Base-by-base conservation (phyloP, 768 basidiomycete genomes). In the Russula vinacea region DNA sequence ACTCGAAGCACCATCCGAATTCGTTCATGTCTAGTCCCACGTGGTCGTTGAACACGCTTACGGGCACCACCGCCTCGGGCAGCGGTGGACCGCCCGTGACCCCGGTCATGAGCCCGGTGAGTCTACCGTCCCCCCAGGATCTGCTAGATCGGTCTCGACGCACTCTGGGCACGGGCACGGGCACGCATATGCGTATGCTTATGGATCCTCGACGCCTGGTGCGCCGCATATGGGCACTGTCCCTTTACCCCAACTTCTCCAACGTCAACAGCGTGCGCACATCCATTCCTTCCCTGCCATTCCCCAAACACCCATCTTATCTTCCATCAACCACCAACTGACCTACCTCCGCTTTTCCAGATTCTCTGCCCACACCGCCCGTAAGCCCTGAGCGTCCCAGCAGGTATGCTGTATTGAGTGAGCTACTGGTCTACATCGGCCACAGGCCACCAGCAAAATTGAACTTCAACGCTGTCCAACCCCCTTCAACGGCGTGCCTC, bases 211-310 rank as follows among this genome's bases (percentile, higher is more conserved):
- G 10, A 67, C 67, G 6, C 67, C 67, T 22, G 67, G 67, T 19
- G 67, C 67, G 35, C 67, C 67, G 44, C 62, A 67, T 26, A 57
- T 67, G 55, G 17, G 33, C 58, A 65, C 67, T 13, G 67, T 67
- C 44, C 60, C 67, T 24, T 51, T 67, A 3, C 67, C 67, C 8
- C 14, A 16, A 7, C n/a, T 5, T 26, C 37, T 51, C 44, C 45
- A 60, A 11, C 42, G 37, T 26, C 52, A 50, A 17, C 42, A 56
- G 14, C 29, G 66, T 67, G 50, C 66, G 66, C 32, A 24, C 55
- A 51, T 40, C 24, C 37, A 2, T 47, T 44, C 44, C n/a, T 44
- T 44, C 19, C 19, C 42, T 19, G 5, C 29, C 29, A 29, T 8
- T 22, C 11, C 16, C 1, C 33, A 29, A 35, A 6, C n/a, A 7